These are phyloP conservation scores for Endothia cerciana DNA, from an alignment of 2,329 filamentous ascomycete genomes.

Conservation along the genomic window DNA sequence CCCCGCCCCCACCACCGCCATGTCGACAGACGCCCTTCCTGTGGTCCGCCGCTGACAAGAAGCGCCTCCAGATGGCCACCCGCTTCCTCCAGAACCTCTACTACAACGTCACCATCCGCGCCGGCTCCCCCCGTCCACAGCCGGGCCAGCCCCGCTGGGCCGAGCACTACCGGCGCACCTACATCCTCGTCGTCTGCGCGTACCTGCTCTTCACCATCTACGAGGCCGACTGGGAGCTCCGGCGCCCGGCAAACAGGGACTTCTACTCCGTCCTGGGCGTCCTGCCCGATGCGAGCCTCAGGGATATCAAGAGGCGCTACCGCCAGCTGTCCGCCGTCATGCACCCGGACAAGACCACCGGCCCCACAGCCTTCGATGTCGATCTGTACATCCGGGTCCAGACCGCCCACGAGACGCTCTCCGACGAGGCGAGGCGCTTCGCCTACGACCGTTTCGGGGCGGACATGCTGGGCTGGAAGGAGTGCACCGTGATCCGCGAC, in stretches of 20 bases:
- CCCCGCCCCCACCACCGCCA: not conserved
- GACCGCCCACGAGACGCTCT: slow-evolving; percentile 78
- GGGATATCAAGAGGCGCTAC: slow-evolving; percentile 82
- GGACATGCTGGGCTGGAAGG: slow-evolving; percentile 66
- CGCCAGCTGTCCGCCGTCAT: slow-evolving; percentile 70
- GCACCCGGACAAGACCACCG: slow-evolving; percentile 81
- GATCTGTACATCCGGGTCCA: slow-evolving; percentile 80
- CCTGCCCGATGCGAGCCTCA: slow-evolving; percentile 68
- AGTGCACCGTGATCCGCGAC: slow-evolving; percentile 71
- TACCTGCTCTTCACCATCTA: slow-evolving; percentile 94
- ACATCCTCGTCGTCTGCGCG: slow-evolving; percentile 77
- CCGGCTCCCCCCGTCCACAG: slow-evolving; percentile 78
- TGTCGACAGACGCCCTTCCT: not conserved
- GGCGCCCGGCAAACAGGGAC: slow-evolving; percentile 59
- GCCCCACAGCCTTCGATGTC: slow-evolving; percentile 40
- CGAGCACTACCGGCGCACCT: slow-evolving; percentile 78
- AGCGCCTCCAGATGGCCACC: slow-evolving; percentile 67
- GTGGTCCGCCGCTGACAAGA: slow-evolving; percentile 14
- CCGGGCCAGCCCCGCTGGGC: slow-evolving; percentile 70
- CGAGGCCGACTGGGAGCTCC: slow-evolving; percentile 84
- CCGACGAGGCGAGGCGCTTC: slow-evolving; percentile 77
- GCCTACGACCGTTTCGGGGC: slow-evolving; percentile 91
- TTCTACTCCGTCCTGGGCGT: slow-evolving; percentile 82
- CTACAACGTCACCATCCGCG: slow-evolving; percentile 87
- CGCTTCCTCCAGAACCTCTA: slow-evolving; percentile 78